Conservation (phyloP, 2,329 filamentous ascomycete species). For the Cladosporium sp. region DNA sequence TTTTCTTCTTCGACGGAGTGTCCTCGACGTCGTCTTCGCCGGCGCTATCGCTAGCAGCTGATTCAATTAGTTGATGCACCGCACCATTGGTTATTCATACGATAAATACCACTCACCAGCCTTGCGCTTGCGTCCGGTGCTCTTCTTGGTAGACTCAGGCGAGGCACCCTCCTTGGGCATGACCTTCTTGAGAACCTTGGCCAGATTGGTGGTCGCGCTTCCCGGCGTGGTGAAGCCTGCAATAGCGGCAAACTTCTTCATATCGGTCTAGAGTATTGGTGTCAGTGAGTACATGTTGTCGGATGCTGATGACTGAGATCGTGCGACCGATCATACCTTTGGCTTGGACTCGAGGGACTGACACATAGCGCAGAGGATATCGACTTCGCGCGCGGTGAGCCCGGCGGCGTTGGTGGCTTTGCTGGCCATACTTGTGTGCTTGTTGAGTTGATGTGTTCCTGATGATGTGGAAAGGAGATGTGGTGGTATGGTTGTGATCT, state of each 20-base stretch:
- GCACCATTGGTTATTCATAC: not conserved
- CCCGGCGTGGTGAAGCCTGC: slow-evolving; percentile 1
- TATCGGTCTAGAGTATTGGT: not conserved
- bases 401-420: not conserved
- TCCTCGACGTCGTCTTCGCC: not conserved
- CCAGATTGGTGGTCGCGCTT: not conserved
- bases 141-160: not conserved
- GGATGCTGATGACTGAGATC: not conserved
- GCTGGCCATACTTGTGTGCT: not conserved
- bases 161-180: not conserved
- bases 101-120: not conserved
- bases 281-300: not conserved
- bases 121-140: slow-evolving; percentile 5
- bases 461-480: not conserved
- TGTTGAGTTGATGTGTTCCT: not conserved
- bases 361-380: not conserved
- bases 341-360: slow-evolving; percentile 3
- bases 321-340: not conserved
- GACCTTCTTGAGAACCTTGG: slow-evolving; percentile 7
- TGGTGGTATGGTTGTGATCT: not conserved
- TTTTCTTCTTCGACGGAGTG: not conserved
- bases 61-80: not conserved
- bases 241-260: slow-evolving; percentile 4
- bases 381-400: slow-evolving; percentile 3
- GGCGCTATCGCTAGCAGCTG: not conserved